A percentile compares a stretch with the other conserved stretches of the same genome.
These are phyloP conservation scores for Trichoderma atroviride DNA, from an alignment of 2,329 filamentous ascomycete species.

Conservation along the genomic window DNA sequence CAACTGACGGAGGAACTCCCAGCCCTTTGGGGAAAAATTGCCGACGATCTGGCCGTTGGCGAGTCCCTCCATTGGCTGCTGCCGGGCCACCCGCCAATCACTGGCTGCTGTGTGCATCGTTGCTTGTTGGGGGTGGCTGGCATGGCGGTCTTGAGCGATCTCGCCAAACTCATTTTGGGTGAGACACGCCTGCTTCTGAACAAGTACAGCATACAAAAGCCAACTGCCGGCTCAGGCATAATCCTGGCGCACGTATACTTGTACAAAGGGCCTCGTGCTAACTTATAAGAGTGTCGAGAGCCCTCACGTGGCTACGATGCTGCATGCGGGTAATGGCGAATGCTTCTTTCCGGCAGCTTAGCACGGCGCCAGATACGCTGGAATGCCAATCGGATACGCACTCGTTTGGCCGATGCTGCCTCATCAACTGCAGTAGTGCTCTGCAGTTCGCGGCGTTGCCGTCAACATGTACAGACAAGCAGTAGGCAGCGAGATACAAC, in stretches of 20 bases:
- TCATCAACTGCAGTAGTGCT: neutral
- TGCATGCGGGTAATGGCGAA: neutral
- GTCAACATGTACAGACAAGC: neutral
- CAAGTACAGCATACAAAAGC: slow-evolving; percentile 3
- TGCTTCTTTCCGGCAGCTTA: neutral
- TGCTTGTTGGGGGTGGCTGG: slow-evolving; percentile 6
- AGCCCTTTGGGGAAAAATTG: slow-evolving; percentile 11
- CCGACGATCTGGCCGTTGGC: slow-evolving; percentile 3
- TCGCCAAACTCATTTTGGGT: neutral
- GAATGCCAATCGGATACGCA: slow-evolving; percentile 5
- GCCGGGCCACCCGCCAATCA: neutral
- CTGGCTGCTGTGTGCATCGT: neutral
- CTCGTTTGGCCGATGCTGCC: slow-evolving; percentile 2
- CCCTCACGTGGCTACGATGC: neutral
- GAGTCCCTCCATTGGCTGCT: neutral
- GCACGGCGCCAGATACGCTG: neutral
- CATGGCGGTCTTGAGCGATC: slow-evolving; percentile 18
- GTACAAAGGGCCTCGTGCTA: neutral
- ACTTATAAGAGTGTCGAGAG: neutral
- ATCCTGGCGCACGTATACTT: neutral
- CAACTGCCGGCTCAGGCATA: neutral
- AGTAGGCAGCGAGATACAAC: neutral
- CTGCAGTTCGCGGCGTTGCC: neutral
- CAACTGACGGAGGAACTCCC: slow-evolving; percentile 2
- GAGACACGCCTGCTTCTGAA: neutral